Base-by-base conservation (phyloP, 352 stramenopile genomes). In the Phytophthora melonis region DNA sequence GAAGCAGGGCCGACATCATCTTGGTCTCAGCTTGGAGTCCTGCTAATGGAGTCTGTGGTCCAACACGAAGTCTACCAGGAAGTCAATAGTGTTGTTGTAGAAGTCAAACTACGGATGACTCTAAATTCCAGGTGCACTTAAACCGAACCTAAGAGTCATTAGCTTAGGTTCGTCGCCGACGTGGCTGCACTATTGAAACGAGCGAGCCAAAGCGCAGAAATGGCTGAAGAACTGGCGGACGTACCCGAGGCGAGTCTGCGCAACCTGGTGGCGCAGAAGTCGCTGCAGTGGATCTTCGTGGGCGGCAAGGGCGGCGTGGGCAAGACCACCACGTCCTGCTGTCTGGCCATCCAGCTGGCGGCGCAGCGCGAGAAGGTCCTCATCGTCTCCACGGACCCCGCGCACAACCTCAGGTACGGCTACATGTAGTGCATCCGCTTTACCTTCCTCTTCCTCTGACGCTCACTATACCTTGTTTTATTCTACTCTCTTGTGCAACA, bases 341-440 rank as follows among this genome's bases (percentile, higher is more conserved):
- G 96, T 74, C 88, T 99, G 47, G 97, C 90, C 25, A 96, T 99
- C 64, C 93, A 95, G 36, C 83, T 98, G 58, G 79, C 94, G n/a
- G 89, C 93, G 63, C 89, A 93, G 72, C 83, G 94, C 50, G 90
- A 97, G 68, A 98, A 98, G 78, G 98, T 99, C 60, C 87, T 99
- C 53, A 98, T 99, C 69, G 96, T 99, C 50, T 99, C 96, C n/a
- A 99, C 98, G 21, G 98, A 99, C 80, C 98, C 98, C 0, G 98
- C 98, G n/a, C 98, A 99, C 87, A 99, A 99, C 86, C 87, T 99
- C 58, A 97, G 87, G n/a, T n/a, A n/a, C n/a, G n/a, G n/a, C n/a
- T n/a, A n/a, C n/a, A n/a, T n/a, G n/a, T n/a, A n/a, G n/a, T n/a
- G n/a, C 27, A 30, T 30, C 3, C 27, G 27, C 27, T 7, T 30